Percentiles rank a stretch among this genome's conserved stretches.
phyloP scores from a whole-genome alignment of 1,139 yeast genomes.

The Hyphopichia buzzinii region DNA sequence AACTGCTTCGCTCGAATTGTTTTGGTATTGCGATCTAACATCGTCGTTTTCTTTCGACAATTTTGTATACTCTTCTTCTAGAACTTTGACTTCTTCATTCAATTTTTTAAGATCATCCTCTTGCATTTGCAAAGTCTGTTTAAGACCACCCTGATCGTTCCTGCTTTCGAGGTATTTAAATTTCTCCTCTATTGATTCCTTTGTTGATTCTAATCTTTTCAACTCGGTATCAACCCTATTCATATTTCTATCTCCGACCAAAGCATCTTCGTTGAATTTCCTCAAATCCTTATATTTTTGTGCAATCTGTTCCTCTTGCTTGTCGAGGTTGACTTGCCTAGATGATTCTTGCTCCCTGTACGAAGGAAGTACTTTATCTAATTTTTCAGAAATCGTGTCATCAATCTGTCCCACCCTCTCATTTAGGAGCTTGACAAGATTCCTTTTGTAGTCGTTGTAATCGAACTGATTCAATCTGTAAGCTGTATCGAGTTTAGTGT shows the following conservation, averaged over 20 bases:
- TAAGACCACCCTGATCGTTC: conserved; percentile 6
- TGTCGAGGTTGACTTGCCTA: conserved; percentile 51
- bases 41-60: conserved; percentile 36
- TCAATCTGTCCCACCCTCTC: conserved; percentile 34
- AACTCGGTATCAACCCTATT: conserved; percentile 40
- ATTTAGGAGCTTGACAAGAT: conserved; percentile 41
- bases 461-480: conserved; percentile 18
- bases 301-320: conserved; percentile 48
- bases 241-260: conserved; percentile 45
- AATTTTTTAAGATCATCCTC: conserved; percentile 27
- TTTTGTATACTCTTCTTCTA: conserved; percentile 25
- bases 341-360: conserved; percentile 45
- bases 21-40: conserved; percentile 50
- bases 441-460: conserved; percentile 37
- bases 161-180: conserved; percentile 6
- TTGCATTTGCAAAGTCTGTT: conserved; percentile 21
- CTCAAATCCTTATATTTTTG: conserved; percentile 45
- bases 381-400: conserved; percentile 19
- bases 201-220: conserved; percentile 16
- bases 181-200: conserved; percentile 14
- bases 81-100: conserved; percentile 22
- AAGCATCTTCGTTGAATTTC: conserved; percentile 47
- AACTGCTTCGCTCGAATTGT: conserved; percentile 54
- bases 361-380: conserved; percentile 23
- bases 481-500: background rate